Evolutionary conservation across 768 basidiomycete genomes (phyloP), one percentile per base, ranked within the genome.

Genomic region (Auricularia cornea): DNA sequence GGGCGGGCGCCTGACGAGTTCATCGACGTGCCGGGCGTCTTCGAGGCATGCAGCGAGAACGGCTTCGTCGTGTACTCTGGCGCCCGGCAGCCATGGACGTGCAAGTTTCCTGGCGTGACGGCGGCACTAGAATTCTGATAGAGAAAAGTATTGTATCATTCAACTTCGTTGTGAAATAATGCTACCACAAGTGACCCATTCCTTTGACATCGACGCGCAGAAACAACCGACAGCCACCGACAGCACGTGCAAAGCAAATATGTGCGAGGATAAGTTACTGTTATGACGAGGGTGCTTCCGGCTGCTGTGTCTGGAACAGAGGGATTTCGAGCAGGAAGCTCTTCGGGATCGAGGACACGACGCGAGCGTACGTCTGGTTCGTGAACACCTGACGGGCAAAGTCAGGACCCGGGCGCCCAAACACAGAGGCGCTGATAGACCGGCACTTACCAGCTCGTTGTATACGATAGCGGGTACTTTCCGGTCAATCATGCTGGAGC

Each of bases 401-500:
- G 51, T 52, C 20, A 64, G 60, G 31, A 59, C 48, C 0, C 35
- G 35, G 10, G 16, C n/a, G n/a, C 35, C 59, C 30, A 62, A 33
- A 66, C 44, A 60, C 38, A 26, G 40, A 23, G 2, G 29, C 33
- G 54, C 14, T 23, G 54, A 35, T 0, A 38, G 16, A 38, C 35
- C 1, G 63, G 48, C 2, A 78, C 88, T 70, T 65, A 97, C 96
- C 71, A 99, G 76, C 71, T 99, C 97, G 72, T 96, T 89, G 71
- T 91, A 99, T 40, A 99, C 82, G 66, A 99, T 93, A 4, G 89
- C 92, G 0, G 87, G 86, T 0, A 87, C 84, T 71, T 90, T 92
- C 70, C 90, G 92, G 67, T 89, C 87, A 68, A 82, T 83, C 68
- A 98, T 71, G 3, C 84, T 81, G 32, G 95, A 98, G 32, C 89